A percentile compares a stretch with the other conserved stretches of the same genome.
Conservation (phyloP, 2,329 filamentous ascomycete genomes). For the Neurospora sp. region DNA sequence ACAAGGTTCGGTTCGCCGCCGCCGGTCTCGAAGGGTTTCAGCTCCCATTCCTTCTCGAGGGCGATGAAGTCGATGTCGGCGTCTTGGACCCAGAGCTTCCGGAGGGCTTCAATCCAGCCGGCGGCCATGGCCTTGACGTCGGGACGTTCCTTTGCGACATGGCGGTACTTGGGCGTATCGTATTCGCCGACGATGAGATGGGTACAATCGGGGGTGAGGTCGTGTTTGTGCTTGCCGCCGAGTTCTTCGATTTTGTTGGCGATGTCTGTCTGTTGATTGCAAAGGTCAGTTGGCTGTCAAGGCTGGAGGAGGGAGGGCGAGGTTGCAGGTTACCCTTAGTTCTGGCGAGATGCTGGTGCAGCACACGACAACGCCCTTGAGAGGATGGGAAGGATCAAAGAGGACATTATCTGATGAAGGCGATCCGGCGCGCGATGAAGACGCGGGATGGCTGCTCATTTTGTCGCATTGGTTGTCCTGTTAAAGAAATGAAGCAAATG, state of each 20-base stretch:
- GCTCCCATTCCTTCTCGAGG: conserved; percentile 56
- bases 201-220: conserved; percentile 91
- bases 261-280: conserved; percentile 38
- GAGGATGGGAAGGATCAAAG: conserved; percentile 51
- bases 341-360: conserved; percentile 79
- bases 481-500: background rate
- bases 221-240: conserved; percentile 78
- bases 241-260: conserved; percentile 62
- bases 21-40: conserved; percentile 51
- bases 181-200: conserved; percentile 87
- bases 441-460: conserved; percentile 10
- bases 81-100: conserved; percentile 70
- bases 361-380: conserved; percentile 68
- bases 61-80: conserved; percentile 60
- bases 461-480: background rate
- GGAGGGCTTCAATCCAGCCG: conserved; percentile 76
- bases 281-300: conserved; percentile 5
- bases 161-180: conserved; percentile 87
- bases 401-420: background rate
- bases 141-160: conserved; percentile 79
- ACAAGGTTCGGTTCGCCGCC: conserved; percentile 29
- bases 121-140: conserved; percentile 76
- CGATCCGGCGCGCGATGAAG: no score
- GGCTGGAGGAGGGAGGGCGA: conserved; percentile 5
- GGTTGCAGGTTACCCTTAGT: conserved; percentile 48